phyloP scores from a whole-genome alignment of 805 yeast genomes.

The Candida mattraensis region DNA sequence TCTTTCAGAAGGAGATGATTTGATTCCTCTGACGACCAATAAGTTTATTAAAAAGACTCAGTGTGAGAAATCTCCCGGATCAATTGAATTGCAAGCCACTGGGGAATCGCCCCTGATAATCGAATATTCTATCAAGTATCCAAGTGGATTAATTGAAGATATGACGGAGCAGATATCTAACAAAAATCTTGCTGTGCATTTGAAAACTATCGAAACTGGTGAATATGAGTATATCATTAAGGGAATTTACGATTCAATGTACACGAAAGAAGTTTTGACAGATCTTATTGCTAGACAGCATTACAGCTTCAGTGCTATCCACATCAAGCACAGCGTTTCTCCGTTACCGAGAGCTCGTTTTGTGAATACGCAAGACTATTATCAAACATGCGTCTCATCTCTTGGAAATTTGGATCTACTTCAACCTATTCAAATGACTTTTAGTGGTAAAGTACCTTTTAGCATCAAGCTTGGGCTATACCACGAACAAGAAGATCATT shows the following conservation, averaged over 20 bases:
- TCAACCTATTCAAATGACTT: slow-evolving; percentile 54
- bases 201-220: slow-evolving; percentile 52
- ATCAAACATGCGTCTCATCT: slow-evolving; percentile 33
- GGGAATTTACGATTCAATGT: slow-evolving; percentile 65
- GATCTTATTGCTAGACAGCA: slow-evolving; percentile 22
- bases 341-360: slow-evolving; percentile 57
- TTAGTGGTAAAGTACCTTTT: slow-evolving; percentile 65
- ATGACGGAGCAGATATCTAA: slow-evolving; percentile 48
- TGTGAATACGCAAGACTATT: slow-evolving; percentile 12
- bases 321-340: slow-evolving; percentile 52
- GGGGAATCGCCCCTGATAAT: slow-evolving; percentile 70
- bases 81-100: slow-evolving; percentile 40
- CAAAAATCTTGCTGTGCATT: slow-evolving; percentile 33
- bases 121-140: slow-evolving; percentile 60
- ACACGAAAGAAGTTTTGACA: slow-evolving; percentile 41
- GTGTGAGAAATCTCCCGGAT: slow-evolving; percentile 28
- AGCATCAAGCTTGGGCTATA: slow-evolving; percentile 54
- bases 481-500: slow-evolving; percentile 58
- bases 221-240: slow-evolving; percentile 58
- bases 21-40: slow-evolving; percentile 1
- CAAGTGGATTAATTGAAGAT: slow-evolving; percentile 49
- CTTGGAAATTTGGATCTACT: slow-evolving; percentile 28
- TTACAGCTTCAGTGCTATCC: slow-evolving; percentile 34
- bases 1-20: slow-evolving; percentile 11
- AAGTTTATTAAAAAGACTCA: slow-evolving; percentile 14